These are phyloP conservation scores for Colletotrichum abscissum DNA, from an alignment of 2,329 filamentous ascomycete genomes.

Conservation along the genomic window DNA sequence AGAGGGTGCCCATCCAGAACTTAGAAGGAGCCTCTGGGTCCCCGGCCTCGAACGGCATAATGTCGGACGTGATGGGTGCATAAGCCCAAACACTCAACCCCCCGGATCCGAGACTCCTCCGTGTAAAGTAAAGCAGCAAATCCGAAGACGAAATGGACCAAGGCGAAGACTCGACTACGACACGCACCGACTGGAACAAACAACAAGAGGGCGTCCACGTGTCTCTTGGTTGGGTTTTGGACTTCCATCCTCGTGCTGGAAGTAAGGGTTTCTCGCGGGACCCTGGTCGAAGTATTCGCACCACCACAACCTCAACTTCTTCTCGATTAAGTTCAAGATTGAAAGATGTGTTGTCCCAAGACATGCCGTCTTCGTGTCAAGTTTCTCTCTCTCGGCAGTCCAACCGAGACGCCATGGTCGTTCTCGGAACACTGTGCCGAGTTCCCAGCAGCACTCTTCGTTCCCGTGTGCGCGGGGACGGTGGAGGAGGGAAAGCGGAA, in stretches of 20 bases:
- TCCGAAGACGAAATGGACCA: constrained; percentile 5
- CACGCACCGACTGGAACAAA: neutral
- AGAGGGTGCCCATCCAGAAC: too few species aligned
- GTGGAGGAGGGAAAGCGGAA: neutral
- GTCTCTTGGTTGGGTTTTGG: neutral
- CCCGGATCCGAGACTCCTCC: constrained; percentile 23
- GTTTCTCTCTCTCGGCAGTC: neutral
- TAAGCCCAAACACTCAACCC: constrained; percentile 14
- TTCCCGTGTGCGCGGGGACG: neutral
- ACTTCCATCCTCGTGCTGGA: neutral
- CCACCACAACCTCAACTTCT: neutral
- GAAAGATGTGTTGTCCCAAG: neutral
- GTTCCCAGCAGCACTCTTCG: neutral
- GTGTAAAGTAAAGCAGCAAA: constrained; percentile 9
- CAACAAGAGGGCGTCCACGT: neutral
- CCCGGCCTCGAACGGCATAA: constrained; percentile 6
- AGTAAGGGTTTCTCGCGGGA: neutral
- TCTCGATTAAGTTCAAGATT: neutral
- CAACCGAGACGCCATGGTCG: neutral
- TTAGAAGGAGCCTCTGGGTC: neutral
- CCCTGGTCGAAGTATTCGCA: neutral
- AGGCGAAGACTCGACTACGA: neutral
- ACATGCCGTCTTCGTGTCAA: neutral
- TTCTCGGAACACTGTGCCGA: neutral
- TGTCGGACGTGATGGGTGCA: constrained; percentile 9